phyloP scores from a whole-genome alignment of 495 filamentous ascomycete species.

The Aspergillus nidulans region DNA sequence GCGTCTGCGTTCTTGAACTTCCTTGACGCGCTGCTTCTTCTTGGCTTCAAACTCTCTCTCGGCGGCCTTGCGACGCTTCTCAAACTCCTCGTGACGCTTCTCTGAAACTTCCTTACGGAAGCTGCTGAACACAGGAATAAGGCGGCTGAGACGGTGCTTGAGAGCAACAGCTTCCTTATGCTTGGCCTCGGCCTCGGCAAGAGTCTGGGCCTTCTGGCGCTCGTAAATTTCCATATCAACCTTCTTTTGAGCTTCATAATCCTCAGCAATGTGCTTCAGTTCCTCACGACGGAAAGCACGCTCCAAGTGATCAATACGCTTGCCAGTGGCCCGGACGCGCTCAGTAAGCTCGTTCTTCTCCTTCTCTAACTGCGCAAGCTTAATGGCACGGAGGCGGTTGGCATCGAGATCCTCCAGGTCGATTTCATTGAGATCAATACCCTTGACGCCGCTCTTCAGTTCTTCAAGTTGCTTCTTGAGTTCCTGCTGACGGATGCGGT shows the following conservation, averaged over 20 bases:
- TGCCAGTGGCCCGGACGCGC: constrained; percentile 83
- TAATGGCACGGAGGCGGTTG: constrained; percentile 84
- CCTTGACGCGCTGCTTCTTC: constrained; percentile 80
- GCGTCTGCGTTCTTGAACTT: constrained; percentile 65
- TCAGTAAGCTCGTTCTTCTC: constrained; percentile 94
- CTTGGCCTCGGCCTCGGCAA: constrained; percentile 76
- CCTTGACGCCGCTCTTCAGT: constrained; percentile 79
- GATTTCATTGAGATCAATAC: constrained; percentile 70
- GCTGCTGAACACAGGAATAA: constrained; percentile 73
- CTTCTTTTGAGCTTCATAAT: constrained; percentile 81
- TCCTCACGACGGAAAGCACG: constrained; percentile 95
- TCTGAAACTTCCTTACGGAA: constrained; percentile 77
- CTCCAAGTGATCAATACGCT: constrained; percentile 96
- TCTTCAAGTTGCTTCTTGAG: constrained; percentile 94
- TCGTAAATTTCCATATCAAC: constrained; percentile 78
- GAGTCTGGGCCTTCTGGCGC: constrained; percentile 64
- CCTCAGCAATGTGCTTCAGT: constrained; percentile 79
- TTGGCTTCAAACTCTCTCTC: constrained; percentile 86
- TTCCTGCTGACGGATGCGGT: constrained; percentile 88
- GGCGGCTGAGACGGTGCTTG: constrained; percentile 81
- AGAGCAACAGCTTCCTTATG: constrained; percentile 86
- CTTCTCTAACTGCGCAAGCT: constrained; percentile 90
- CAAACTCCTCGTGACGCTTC: constrained; percentile 90
- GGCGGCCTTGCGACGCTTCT: constrained; percentile 82
- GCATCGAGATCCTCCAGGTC: constrained; percentile 83